A percentile compares a stretch with the other conserved stretches of the same genome.
Evolutionary conservation across 176 grass and related monocot genomes (phyloP).

Genomic region (Phragmites australis): DNA sequence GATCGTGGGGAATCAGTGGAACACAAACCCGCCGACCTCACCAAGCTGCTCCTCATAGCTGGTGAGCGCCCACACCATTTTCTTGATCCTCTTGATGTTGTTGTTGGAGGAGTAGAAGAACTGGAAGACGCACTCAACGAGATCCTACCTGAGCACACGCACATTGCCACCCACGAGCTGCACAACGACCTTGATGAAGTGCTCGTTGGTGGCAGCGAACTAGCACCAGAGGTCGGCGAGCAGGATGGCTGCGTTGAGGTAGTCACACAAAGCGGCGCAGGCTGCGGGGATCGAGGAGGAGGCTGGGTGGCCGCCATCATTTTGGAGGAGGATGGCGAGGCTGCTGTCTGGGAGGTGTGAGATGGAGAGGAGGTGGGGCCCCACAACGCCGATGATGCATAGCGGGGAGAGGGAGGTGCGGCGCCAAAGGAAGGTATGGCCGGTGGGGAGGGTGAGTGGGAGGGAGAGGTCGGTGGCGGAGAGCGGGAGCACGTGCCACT

Average conservation of each 20-base stretch:
- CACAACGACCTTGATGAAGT: slow-evolving; percentile 64
- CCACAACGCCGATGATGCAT: slow-evolving; percentile 76
- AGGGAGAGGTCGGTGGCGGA: slow-evolving; percentile 68
- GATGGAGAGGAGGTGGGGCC: slow-evolving; percentile 78
- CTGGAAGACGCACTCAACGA: slow-evolving; percentile 89
- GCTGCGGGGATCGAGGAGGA: slow-evolving; percentile 29
- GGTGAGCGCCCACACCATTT: slow-evolving; percentile 83
- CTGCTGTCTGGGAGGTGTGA: slow-evolving; percentile 52
- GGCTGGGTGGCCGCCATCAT: background rate
- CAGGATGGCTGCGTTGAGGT: slow-evolving; percentile 67
- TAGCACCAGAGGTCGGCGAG: slow-evolving; percentile 76
- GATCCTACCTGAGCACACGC: slow-evolving; percentile 79
- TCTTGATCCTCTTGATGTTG: slow-evolving; percentile 89
- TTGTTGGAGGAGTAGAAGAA: slow-evolving; percentile 99
- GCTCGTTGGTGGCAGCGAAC: slow-evolving; percentile 60
- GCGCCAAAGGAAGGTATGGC: slow-evolving; percentile 91
- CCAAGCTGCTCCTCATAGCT: slow-evolving; percentile 69
- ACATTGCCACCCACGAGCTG: slow-evolving; percentile 61
- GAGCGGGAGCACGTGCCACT: slow-evolving; percentile 69
- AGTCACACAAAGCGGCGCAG: slow-evolving; percentile 58
- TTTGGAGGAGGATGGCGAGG: slow-evolving; percentile 69
- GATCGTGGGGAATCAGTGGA: slow-evolving; percentile 77
- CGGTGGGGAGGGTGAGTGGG: slow-evolving; percentile 68
- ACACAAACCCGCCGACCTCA: slow-evolving; percentile 67
- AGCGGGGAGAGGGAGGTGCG: slow-evolving; percentile 53